Base-by-base conservation (phyloP, 1,284 basidiomycete genomes). In the Boletus sp. region DNA sequence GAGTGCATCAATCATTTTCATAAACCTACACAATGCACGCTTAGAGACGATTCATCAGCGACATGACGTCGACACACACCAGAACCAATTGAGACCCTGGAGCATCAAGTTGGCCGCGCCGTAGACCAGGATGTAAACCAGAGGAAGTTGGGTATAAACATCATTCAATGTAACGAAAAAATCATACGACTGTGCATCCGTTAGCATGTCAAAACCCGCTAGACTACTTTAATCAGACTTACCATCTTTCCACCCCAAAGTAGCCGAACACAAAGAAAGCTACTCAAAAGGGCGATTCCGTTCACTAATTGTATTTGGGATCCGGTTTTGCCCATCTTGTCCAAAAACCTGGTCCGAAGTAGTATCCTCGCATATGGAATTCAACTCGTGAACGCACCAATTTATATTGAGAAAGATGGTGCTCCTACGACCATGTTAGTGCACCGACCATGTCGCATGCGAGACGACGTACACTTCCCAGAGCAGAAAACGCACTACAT, bases 361-460 rank as follows among this genome's bases (percentile, higher is more conserved):
- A 25, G 14, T 50, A 51, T 46, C 46, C 38, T 13, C 30, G 2
- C 32, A 25, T 42, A 30, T 25, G 20, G 19, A 19, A 17, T 14
- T n/a, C 8, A 25, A 40, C 34, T 7, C 40, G 19, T 35, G 4
- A 29, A 48, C 60, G 51, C 50, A 85, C 85, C 85, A 87, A 54
- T 89, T 85, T 50, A 83, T 77, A 59, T 90, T 84, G 50, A 90
- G 69, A 66, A 90, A 88, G 47, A 88, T 75, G 0, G 88, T 90
- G 72, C 82, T 85, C 65, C 81, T 82, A 50, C n/a, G 17, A 6
- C 17, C 42, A 40, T 16, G 29, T 56, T 32, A 55, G 47, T 52
- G 22, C 54, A 25, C 8, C 37, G 20, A 38, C 23, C 10, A 40
- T 3, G 38, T 38, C 25, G 19, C 23, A 44, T 36, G 47, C 44